phyloP scores from a whole-genome alignment of 208 protist genomes.

The Trypanosoma mega region DNA sequence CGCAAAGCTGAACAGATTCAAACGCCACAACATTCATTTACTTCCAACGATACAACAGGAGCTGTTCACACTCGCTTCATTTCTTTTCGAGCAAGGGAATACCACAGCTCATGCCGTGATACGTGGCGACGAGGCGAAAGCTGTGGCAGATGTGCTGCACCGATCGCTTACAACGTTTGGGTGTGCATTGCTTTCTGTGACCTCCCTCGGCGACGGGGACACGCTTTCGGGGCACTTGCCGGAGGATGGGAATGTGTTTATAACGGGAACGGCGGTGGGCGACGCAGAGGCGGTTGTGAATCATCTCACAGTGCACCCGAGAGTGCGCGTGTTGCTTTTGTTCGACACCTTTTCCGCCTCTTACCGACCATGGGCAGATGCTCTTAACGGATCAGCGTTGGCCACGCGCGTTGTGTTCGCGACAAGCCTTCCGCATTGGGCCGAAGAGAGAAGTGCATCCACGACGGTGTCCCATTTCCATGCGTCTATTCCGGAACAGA shows the following conservation, averaged over 20 bases:
- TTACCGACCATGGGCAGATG: conserved; percentile 21
- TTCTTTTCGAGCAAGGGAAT: background rate
- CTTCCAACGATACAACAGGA: background rate
- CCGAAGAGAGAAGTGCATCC: conserved; percentile 9
- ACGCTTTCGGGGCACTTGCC: background rate
- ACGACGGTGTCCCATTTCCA: conserved; percentile 15
- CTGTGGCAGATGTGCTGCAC: background rate
- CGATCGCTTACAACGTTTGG: background rate
- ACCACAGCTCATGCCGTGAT: background rate
- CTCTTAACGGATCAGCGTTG: background rate
- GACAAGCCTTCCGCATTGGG: conserved; percentile 38
- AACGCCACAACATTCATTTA: background rate
- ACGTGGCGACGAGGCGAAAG: background rate
- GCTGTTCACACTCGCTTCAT: background rate
- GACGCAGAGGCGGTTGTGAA: conserved; percentile 19
- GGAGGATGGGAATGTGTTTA: background rate
- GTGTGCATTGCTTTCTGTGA: background rate
- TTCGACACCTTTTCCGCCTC: conserved; percentile 31
- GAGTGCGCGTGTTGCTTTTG: conserved; percentile 14
- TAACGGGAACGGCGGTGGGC: conserved; percentile 4
- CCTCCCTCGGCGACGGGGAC: background rate
- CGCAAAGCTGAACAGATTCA: background rate
- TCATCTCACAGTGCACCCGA: conserved; percentile 11
- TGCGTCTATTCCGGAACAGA: background rate
- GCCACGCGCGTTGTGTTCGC: conserved; percentile 23